These are phyloP conservation scores for Clavispora carvajalis DNA, from an alignment of 805 yeast species.

Conservation along the genomic window DNA sequence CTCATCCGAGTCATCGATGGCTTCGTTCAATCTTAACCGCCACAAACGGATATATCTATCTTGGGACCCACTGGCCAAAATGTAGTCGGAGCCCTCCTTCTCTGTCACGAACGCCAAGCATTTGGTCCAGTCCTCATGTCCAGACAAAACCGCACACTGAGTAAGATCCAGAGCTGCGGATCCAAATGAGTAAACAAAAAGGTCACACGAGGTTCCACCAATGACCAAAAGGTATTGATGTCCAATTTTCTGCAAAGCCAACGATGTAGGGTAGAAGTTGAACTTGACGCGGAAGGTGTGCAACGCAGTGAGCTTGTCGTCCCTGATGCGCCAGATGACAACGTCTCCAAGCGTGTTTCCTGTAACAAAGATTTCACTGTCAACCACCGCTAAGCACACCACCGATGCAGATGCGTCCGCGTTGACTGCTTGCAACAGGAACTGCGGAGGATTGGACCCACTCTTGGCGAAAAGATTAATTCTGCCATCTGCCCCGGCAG, in stretches of 20 bases:
- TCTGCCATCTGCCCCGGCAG: slow-evolving; percentile 64
- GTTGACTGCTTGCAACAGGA: slow-evolving; percentile 23
- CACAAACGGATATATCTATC: slow-evolving; percentile 90
- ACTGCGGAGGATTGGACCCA: neutral
- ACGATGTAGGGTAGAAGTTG: slow-evolving; percentile 46
- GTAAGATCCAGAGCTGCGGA: neutral
- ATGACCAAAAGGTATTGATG: slow-evolving; percentile 48
- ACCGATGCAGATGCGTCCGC: slow-evolving; percentile 47
- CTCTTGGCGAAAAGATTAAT: slow-evolving; percentile 38
- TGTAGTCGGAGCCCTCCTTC: slow-evolving; percentile 44
- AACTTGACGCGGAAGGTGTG: slow-evolving; percentile 30
- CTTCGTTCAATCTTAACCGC: slow-evolving; percentile 59
- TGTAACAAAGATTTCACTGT: slow-evolving; percentile 40
- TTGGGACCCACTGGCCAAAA: slow-evolving; percentile 87
- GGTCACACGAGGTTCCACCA: slow-evolving; percentile 62
- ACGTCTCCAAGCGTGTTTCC: slow-evolving; percentile 64
- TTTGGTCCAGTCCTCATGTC: slow-evolving; percentile 97
- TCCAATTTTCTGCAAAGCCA: slow-evolving; percentile 30
- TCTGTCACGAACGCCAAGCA: slow-evolving; percentile 55
- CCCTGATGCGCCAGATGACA: slow-evolving; percentile 43
- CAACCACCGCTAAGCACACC: slow-evolving; percentile 44
- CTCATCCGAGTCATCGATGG: slow-evolving; percentile 53
- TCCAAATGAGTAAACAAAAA: slow-evolving; percentile 51
- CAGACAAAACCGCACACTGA: slow-evolving; percentile 40
- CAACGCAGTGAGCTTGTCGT: slow-evolving; percentile 17